Percentiles rank a stretch among this genome's conserved stretches.
Conservation (phyloP, 805 yeast genomes). For the Sugiyamaella floridensis region DNA sequence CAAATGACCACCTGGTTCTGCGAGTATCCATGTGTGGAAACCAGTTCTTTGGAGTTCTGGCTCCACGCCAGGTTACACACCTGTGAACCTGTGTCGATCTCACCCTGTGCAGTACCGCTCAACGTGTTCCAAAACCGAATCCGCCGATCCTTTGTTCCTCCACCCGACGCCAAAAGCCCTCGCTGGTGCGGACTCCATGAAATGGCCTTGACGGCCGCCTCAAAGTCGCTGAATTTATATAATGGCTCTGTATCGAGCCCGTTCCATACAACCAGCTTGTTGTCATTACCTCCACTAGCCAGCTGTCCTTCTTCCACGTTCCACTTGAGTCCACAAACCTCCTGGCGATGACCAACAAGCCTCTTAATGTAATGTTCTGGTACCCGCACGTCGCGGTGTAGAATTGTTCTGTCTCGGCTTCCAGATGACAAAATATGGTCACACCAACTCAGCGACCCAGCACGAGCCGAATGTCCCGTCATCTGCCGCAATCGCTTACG, state of each 20-base stretch:
- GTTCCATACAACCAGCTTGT: conserved; percentile 81
- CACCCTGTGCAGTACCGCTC: conserved; percentile 64
- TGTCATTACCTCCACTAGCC: conserved; percentile 96
- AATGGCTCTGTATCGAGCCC: conserved; percentile 63
- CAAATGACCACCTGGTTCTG: conserved; percentile 86
- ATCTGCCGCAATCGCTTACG: conserved; percentile 74
- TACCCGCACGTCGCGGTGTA: conserved; percentile 86
- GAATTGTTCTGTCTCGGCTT: conserved; percentile 71
- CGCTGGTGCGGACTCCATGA: conserved; percentile 98
- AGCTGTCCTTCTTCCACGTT: conserved; percentile 82
- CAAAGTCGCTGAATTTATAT: conserved; percentile 70
- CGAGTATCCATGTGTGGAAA: conserved; percentile 91
- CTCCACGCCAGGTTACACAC: conserved; percentile 95
- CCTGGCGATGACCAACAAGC: conserved; percentile 76
- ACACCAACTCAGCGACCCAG: conserved; percentile 89
- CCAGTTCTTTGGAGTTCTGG: conserved; percentile 81
- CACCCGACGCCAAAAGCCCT: conserved; percentile 90
- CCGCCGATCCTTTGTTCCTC: conserved; percentile 90
- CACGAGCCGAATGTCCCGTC: conserved; percentile 85
- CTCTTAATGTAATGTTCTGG: conserved; percentile 73
- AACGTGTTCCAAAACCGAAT: conserved; percentile 89
- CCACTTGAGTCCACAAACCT: conserved; percentile 96
- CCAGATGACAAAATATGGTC: conserved; percentile 85
- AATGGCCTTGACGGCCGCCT: conserved; percentile 93
- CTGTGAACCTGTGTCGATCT: conserved; percentile 93